A percentile compares a stretch with the other conserved stretches of the same genome.
phyloP scores from a whole-genome alignment of 1,284 basidiomycete species.

The Ceratobasidium sp. region DNA sequence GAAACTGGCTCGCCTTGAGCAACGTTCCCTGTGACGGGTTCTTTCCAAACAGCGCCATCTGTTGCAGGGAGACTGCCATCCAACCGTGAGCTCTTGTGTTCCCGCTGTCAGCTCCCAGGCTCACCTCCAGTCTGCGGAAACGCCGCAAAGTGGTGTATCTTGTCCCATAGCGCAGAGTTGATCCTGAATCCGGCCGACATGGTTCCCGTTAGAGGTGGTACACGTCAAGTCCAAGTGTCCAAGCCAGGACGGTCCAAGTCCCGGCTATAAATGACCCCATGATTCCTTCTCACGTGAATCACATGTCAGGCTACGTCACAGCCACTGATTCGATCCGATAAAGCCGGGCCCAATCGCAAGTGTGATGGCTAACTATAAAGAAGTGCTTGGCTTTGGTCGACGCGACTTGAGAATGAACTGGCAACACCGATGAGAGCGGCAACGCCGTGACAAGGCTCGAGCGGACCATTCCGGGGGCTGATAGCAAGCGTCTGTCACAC shows the following conservation, averaged over 20 bases:
- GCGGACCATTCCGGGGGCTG: too few species aligned
- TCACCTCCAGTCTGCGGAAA: slow-evolving; percentile 91
- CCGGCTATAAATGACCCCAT: slow-evolving; percentile 22
- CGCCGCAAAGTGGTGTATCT: slow-evolving; percentile 91
- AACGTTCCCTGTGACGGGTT: slow-evolving; percentile 87
- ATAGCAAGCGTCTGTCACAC: neutral
- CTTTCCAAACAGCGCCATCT: slow-evolving; percentile 89
- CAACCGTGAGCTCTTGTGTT: neutral
- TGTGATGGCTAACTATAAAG: neutral
- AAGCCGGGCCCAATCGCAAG: slow-evolving; percentile 18
- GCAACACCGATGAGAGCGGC: slow-evolving; percentile 2
- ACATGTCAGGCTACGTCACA: neutral
- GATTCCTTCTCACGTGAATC: neutral
- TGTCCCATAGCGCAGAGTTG: slow-evolving; percentile 84
- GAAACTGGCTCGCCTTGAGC: slow-evolving; percentile 84
- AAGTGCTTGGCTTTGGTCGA: neutral
- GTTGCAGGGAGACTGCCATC: slow-evolving; percentile 83
- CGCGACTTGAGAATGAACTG: neutral
- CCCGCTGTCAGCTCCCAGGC: slow-evolving; percentile 45
- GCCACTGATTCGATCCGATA: slow-evolving; percentile 13
- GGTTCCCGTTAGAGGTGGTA: neutral
- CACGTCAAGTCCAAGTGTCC: neutral
- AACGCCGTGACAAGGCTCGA: neutral
- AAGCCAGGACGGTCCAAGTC: neutral
- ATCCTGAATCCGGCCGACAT: slow-evolving; percentile 63